phyloP scores from a whole-genome alignment of 495 filamentous ascomycete species.

The Annulohypoxylon bovei region DNA sequence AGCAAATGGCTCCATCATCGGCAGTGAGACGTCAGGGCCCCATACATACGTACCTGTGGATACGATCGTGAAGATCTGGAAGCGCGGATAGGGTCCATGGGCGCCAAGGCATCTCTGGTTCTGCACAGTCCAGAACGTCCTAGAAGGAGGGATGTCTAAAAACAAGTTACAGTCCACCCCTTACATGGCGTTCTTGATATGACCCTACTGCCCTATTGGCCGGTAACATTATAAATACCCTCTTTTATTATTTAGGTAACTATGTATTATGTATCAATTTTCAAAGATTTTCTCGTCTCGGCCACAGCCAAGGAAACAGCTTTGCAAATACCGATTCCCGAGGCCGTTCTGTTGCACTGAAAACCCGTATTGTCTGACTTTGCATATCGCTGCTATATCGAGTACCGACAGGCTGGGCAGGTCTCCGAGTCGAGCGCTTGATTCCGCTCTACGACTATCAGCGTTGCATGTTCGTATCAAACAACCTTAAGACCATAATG shows the following conservation, averaged over 20 bases:
- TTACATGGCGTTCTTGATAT: constrained; percentile 9
- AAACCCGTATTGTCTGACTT: constrained; percentile 14
- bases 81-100: constrained; percentile 29
- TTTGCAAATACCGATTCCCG: constrained; percentile 38
- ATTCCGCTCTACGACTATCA: constrained; percentile 19
- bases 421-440: constrained; percentile 32
- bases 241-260: constrained; percentile 29
- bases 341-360: not conserved
- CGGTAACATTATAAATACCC: constrained; percentile 9
- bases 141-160: constrained; percentile 17
- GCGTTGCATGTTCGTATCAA: constrained; percentile 22
- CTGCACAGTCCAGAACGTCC: constrained; percentile 30
- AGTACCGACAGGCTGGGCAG: constrained; percentile 36
- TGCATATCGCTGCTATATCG: constrained; percentile 38
- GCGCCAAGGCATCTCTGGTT: constrained; percentile 23
- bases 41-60: constrained; percentile 31
- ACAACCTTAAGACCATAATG: not conserved
- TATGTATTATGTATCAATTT: constrained; percentile 8
- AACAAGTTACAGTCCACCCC: constrained; percentile 8
- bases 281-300: not conserved
- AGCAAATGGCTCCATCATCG: constrained; percentile 32
- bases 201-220: constrained; percentile 31
- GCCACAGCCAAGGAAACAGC: not conserved
- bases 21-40: constrained; percentile 36
- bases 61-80: constrained; percentile 35